These are phyloP conservation scores for Xylaria sp. DNA, from an alignment of 2,329 filamentous ascomycete genomes.

Conservation along the genomic window DNA sequence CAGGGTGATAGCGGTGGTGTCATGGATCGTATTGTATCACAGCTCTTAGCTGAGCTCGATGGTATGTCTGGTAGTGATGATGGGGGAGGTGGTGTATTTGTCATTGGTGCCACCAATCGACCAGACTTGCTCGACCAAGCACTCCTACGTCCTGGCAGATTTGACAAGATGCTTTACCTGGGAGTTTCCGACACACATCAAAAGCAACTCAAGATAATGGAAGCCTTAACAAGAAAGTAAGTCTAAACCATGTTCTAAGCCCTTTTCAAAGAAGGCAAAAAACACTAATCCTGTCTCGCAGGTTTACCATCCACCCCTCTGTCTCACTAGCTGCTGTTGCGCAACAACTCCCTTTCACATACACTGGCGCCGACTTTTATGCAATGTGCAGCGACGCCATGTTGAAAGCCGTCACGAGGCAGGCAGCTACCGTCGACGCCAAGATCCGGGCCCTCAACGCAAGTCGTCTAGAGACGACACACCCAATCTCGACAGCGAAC, in stretches of 20 bases:
- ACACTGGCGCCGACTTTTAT: conserved; percentile 97
- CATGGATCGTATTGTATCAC: conserved; percentile 97
- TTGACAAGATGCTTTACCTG: conserved; percentile 98
- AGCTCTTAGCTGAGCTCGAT: conserved; percentile 92
- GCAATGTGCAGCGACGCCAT: conserved; percentile 97
- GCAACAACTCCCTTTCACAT: conserved; percentile 86
- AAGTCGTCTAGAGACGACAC: conserved; percentile 50
- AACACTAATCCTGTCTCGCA: conserved; percentile 50
- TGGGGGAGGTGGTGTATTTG: conserved; percentile 85
- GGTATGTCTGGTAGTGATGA: conserved; percentile 96
- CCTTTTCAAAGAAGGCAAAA: background rate
- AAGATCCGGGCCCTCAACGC: conserved; percentile 79
- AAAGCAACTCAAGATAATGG: conserved; percentile 93
- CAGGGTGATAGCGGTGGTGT: conserved; percentile 97
- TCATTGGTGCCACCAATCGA: conserved; percentile 95
- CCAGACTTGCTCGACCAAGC: conserved; percentile 94
- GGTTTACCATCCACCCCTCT: conserved; percentile 84
- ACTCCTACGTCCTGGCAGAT: conserved; percentile 86
- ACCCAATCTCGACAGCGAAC: conserved; percentile 82
- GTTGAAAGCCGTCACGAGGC: conserved; percentile 96
- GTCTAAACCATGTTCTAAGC: conserved; percentile 49
- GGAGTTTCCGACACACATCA: conserved; percentile 97
- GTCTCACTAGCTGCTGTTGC: conserved; percentile 81
- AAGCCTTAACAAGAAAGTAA: conserved; percentile 93
- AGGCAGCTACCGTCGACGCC: conserved; percentile 82